Base-by-base conservation (phyloP, 2,329 filamentous ascomycete species). In the Colletotrichum lini region DNA sequence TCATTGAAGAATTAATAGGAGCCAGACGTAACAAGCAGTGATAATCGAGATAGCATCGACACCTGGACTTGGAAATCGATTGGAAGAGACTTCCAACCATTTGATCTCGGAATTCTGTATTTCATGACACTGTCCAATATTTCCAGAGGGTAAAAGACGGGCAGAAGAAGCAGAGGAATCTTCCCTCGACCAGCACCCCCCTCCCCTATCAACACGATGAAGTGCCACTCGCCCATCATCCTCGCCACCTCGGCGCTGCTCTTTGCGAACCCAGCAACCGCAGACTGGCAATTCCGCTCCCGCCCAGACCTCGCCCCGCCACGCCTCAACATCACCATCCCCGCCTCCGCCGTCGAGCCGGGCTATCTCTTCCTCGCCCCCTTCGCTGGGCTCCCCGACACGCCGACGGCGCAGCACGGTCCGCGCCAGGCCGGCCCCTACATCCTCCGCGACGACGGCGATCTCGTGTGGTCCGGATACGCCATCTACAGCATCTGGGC, bases 401-500 rank as follows among this genome's bases (percentile, higher is more conserved):
- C 63, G 42, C 63, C 63, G 30, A 76, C 76, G 15, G 81, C 80
- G 72, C 81, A 80, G 67, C 81, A 84, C 68, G 85, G 84, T 0
- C 86, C 87, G 2, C 82, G 83, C 6, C 87, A 89, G 76, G 82
- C 86, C 1, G 86, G 81, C 0, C 85, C 87, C 0, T 90, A 90
- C 75, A 90, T 90, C 73, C 85, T 89, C 73, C 82, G 83, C 7
- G 83, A 88, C 73, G 78, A 87, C 42, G 88, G 88, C 2, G 86
- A 89, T 60, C 80, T 90, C 0, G 80, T 90, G 26, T 90, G 87
- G 87, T 89, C 87, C 0, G 86, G 88, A 2, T 87, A 87, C 65
- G 83, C 82, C 4, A 84, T 85, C 74, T 88, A 84, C 73, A 84
- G 83, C 42, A 85, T 85, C 75, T 89, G 86, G 84, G 77, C 83